phyloP scores from a whole-genome alignment of 2,329 filamentous ascomycete species.

The Penicillium paneum region DNA sequence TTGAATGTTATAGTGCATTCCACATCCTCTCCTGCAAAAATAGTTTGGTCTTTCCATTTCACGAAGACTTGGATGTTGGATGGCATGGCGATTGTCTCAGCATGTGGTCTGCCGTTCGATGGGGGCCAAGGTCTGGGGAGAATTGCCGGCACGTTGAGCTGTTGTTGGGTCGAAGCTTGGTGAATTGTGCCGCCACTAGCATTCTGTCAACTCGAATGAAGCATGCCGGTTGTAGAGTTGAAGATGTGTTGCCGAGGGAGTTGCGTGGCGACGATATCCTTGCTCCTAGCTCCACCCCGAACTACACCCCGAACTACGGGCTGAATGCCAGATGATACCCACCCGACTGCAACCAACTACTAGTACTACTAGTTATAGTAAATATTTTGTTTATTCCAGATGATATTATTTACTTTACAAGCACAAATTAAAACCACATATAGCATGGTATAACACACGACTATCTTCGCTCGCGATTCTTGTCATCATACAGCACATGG shows the following conservation, averaged over 20 bases:
- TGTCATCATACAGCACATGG: slow-evolving; percentile 26
- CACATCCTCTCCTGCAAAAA: slow-evolving; percentile 94
- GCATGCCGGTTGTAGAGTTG: slow-evolving; percentile 18
- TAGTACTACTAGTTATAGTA: not conserved
- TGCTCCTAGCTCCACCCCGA: slow-evolving; percentile 6
- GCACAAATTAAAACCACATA: not conserved
- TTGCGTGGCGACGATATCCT: slow-evolving; percentile 13
- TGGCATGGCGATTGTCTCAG: slow-evolving; percentile 44
- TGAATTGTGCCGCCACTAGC: slow-evolving; percentile 22
- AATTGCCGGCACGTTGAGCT: slow-evolving; percentile 8
- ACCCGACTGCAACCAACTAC: not conserved
- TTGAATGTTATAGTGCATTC: slow-evolving; percentile 96
- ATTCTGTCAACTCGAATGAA: slow-evolving; percentile 27
- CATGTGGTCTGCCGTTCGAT: slow-evolving; percentile 26
- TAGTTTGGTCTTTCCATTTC: slow-evolving; percentile 86
- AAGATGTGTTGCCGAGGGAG: slow-evolving; percentile 14
- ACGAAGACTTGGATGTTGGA: slow-evolving; percentile 93
- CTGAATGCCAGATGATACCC: slow-evolving; percentile 6
- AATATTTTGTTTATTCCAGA: not conserved
- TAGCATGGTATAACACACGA: not conserved
- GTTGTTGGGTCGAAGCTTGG: slow-evolving; percentile 7
- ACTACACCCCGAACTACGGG: slow-evolving; percentile 4
- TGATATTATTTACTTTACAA: slow-evolving; percentile 4
- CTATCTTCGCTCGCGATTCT: slow-evolving; percentile 10
- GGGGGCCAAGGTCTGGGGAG: slow-evolving; percentile 9